Evolutionary conservation across 2,329 filamentous ascomycete genomes (phyloP), one percentile per base, ranked within the genome.

Genomic region (Aureobasidium mangrovei): DNA sequence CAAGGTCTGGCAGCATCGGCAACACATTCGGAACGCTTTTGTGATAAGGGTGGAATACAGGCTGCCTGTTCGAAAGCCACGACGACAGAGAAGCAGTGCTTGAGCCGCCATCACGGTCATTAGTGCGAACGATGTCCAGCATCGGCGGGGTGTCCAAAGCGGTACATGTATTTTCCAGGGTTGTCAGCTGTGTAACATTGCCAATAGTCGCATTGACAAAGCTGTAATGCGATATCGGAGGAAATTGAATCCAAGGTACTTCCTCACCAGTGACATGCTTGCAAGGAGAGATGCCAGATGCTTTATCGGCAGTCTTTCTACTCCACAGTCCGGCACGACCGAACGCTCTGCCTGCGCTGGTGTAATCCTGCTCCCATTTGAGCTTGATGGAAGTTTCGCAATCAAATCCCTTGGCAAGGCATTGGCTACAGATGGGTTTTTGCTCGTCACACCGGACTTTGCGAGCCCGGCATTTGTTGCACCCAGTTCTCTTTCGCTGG

Each of bases 291-390:
- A 56, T 56, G 12, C 52, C 44, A 10, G 53, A 55, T 8, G 55
- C 52, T 35, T 51, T 56, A 7, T 56, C 41, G 12, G 51, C 8
- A 33, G 49, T 43, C 33, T 51, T 54, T 47, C 64, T 59, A 57
- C 61, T 70, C 71, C 72, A 73, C 35, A 72, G 65, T 35, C 72
- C 71, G 27, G 69, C 62, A 49, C 71, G 64, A 4, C 72, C 72
- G 61, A 74, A 74, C 4, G 72, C 71, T 49, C 71, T 59, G 8
- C 71, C 72, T 7, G 68, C 69, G 49, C 64, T 69, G 49, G 59
- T 60, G 57, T 71, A 74, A 54, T 74, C 72, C 2, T 41, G 66
- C 61, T 60, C 72, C 58, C 54, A 69, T 39, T 61, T 61, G 46
- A 61, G 53, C 24, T 55, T 47, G 28, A 60, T 56, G 49, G 54